Evolutionary conservation across 2,329 filamentous ascomycete genomes (phyloP).

Genomic region (Colletotrichum coccodes): DNA sequence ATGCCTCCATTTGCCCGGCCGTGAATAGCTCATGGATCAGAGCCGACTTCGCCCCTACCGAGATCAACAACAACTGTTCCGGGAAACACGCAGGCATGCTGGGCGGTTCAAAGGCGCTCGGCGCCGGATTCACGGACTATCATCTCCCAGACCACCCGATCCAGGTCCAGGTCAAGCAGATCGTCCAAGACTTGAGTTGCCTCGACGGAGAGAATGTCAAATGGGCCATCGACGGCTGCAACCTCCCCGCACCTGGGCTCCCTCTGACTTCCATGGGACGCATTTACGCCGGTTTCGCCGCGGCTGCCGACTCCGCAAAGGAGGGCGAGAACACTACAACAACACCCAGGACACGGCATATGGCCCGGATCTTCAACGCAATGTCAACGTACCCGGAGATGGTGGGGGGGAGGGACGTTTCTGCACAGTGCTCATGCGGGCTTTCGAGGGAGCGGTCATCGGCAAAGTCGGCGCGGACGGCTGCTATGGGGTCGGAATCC

Average conservation of each 20-base stretch:
- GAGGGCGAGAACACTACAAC: not conserved
- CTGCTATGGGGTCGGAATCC: constrained; percentile 56
- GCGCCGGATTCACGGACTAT: constrained; percentile 43
- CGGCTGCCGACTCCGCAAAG: constrained; percentile 38
- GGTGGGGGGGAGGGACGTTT: constrained; percentile 58
- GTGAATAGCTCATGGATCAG: constrained; percentile 53
- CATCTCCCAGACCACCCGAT: constrained; percentile 49
- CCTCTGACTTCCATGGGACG: constrained; percentile 47
- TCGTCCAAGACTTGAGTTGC: constrained; percentile 48
- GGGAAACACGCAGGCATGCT: constrained; percentile 61
- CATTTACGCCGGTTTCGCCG: constrained; percentile 50
- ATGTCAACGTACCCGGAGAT: constrained; percentile 55
- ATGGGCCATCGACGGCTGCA: constrained; percentile 59
- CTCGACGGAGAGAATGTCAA: constrained; percentile 39
- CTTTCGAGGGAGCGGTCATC: constrained; percentile 48
- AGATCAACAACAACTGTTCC: constrained; percentile 56
- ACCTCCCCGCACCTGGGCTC: constrained; percentile 56
- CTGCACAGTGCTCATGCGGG: constrained; percentile 55
- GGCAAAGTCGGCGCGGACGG: constrained; percentile 61
- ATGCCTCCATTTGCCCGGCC: constrained; percentile 45
- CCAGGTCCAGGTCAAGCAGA: constrained; percentile 48
- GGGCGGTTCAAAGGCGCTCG: constrained; percentile 50
- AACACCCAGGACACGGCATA: constrained; percentile 32
- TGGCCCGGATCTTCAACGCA: constrained; percentile 50
- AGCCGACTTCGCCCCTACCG: constrained; percentile 46